Evolutionary conservation across 129 eudicot genomes (phyloP).

Genomic region (Tagetes erecta): DNA sequence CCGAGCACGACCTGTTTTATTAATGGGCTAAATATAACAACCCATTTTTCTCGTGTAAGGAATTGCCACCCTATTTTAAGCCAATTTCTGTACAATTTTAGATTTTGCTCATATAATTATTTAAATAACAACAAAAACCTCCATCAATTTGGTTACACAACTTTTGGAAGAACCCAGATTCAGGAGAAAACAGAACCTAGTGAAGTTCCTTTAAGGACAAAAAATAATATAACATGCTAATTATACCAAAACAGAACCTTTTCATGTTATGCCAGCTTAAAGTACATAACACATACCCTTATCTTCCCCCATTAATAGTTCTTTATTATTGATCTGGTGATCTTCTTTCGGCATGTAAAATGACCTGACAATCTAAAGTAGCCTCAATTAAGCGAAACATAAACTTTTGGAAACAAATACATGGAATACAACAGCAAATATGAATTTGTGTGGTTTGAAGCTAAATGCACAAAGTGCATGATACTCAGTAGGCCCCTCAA

Average conservation of each 20-base stretch:
- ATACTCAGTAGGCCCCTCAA: slow-evolving; percentile 19
- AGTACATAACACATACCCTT: slow-evolving; percentile 12
- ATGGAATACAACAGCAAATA: slow-evolving; percentile 22
- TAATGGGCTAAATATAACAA: not conserved
- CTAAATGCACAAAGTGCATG: slow-evolving; percentile 27
- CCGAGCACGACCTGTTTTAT: not conserved
- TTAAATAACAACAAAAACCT: not conserved
- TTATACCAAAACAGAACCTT: slow-evolving; percentile 14
- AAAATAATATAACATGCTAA: slow-evolving; percentile 6
- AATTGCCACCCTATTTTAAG: slow-evolving; percentile 11
- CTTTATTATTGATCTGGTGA: not conserved
- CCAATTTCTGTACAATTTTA: not conserved
- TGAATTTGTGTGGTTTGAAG: slow-evolving; percentile 30
- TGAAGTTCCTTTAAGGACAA: slow-evolving; percentile 18
- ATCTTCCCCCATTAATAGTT: slow-evolving; percentile 15
- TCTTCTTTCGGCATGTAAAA: slow-evolving; percentile 24
- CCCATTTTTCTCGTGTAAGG: not conserved
- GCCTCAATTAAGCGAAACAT: slow-evolving; percentile 32
- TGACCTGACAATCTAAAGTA: slow-evolving; percentile 17
- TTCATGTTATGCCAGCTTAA: not conserved
- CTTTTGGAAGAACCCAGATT: slow-evolving; percentile 1
- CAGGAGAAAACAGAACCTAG: slow-evolving; percentile 13
- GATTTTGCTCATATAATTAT: slow-evolving; percentile 5
- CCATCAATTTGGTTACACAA: not conserved
- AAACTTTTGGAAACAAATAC: slow-evolving; percentile 18